Evolutionary conservation across 176 grass and related monocot species (phyloP).

Genomic region (Cymbopogon citratus): DNA sequence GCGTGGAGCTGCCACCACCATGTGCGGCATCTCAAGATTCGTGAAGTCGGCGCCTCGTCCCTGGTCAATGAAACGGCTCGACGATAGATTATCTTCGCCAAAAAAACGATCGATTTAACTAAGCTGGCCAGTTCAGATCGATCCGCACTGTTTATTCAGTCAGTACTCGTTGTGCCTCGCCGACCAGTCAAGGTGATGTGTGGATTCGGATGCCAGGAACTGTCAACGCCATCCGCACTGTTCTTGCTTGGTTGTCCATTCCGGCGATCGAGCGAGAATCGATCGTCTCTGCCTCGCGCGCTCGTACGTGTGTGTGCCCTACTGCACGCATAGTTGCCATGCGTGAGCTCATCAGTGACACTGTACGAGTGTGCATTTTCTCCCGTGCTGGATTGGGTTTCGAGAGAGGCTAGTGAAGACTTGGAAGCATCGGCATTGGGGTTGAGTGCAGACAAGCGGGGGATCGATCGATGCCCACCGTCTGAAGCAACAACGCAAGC

Average conservation of each 20-base stretch:
- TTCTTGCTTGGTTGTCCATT: background rate
- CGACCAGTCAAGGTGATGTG: background rate
- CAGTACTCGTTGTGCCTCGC: background rate
- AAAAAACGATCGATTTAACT: background rate
- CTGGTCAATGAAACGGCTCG: background rate
- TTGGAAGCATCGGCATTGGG: constrained; percentile 36
- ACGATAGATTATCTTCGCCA: background rate
- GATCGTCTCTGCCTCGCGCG: background rate
- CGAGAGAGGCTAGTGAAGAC: constrained; percentile 30
- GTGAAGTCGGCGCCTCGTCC: background rate
- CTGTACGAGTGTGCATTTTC: background rate
- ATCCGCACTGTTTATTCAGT: background rate
- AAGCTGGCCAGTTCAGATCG: background rate
- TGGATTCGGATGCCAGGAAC: background rate
- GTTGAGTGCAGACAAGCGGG: constrained; percentile 44
- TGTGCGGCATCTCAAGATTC: background rate
- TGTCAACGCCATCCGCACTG: background rate
- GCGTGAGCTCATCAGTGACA: background rate
- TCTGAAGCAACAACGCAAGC: constrained; percentile 43
- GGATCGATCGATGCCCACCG: background rate
- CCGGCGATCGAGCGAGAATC: background rate
- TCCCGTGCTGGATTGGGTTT: constrained; percentile 5
- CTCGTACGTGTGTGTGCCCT: background rate
- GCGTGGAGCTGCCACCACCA: background rate
- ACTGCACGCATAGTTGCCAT: background rate